Evolutionary conservation across 805 yeast species (phyloP).

Genomic region (Candida broadrunensis): DNA sequence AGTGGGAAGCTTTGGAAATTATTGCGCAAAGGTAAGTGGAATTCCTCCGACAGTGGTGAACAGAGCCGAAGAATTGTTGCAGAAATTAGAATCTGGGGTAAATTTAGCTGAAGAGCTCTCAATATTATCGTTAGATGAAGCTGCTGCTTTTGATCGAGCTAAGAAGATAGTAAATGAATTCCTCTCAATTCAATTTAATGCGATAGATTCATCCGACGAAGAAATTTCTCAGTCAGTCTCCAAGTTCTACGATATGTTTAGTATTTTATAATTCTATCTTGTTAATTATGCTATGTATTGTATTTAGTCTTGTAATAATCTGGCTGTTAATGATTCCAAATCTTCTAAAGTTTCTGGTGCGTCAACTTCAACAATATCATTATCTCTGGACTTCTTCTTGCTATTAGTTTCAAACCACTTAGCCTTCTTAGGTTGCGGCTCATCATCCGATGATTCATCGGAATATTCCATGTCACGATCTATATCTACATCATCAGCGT

Average conservation of each 20-base stretch:
- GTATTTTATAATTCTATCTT: background rate
- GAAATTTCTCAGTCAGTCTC: background rate
- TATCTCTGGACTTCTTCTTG: conserved; percentile 16
- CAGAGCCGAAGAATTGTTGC: conserved; percentile 4
- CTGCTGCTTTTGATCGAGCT: conserved; percentile 1
- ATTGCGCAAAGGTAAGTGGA: conserved; percentile 7
- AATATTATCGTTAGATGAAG: conserved; percentile 3
- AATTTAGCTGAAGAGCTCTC: conserved; percentile 3
- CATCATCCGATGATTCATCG: conserved; percentile 24
- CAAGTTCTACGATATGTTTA: background rate
- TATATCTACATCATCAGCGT: conserved; percentile 34
- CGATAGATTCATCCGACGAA: background rate
- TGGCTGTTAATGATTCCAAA: conserved; percentile 79
- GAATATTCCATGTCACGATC: conserved; percentile 44
- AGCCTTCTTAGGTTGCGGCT: conserved; percentile 39
- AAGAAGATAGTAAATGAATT: conserved; percentile 4
- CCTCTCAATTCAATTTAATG: conserved; percentile 1
- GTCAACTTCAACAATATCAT: conserved; percentile 65
- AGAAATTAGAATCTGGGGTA: conserved; percentile 1
- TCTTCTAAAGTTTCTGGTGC: conserved; percentile 92
- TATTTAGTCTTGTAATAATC: conserved; percentile 28
- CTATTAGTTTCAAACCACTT: conserved; percentile 47
- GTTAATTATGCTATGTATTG: background rate
- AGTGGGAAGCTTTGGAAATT: conserved; percentile 7
- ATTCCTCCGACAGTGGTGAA: conserved; percentile 1